These are phyloP conservation scores for Mycena metata DNA, from an alignment of 768 basidiomycete species.

Conservation along the genomic window DNA sequence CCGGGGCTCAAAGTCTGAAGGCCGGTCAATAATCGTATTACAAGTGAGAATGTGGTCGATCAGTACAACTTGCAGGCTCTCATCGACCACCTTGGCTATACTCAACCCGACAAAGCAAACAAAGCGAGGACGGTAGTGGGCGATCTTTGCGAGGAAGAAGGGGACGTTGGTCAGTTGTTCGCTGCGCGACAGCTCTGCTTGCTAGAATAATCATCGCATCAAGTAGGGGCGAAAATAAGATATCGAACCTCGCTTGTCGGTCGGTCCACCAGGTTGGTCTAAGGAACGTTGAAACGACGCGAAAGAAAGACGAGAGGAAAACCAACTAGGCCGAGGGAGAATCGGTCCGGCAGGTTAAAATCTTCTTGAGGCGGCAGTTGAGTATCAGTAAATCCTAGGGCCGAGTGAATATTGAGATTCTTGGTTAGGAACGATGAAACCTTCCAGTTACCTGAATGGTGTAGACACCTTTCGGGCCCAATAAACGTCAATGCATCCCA, in stretches of 20 bases:
- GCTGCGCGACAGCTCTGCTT: conserved; percentile 64
- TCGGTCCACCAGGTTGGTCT: conserved; percentile 85
- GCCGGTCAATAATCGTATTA: not conserved
- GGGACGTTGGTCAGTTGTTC: conserved; percentile 72
- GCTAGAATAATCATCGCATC: conserved; percentile 47
- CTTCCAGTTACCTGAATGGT: conserved; percentile 65
- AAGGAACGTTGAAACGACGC: not conserved
- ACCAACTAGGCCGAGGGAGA: conserved; percentile 76
- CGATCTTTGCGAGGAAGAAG: conserved; percentile 70
- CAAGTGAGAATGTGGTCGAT: not conserved
- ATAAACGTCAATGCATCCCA: not conserved
- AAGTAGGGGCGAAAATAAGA: not conserved
- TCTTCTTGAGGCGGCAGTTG: conserved; percentile 72
- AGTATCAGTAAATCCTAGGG: conserved; percentile 68
- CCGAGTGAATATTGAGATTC: not conserved
- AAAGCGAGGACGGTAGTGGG: conserved; percentile 67
- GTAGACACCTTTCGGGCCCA: conserved; percentile 57
- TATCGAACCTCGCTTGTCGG: conserved; percentile 71
- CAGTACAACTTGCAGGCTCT: conserved; percentile 40
- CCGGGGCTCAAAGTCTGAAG: conserved; percentile 26
- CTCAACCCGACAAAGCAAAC: conserved; percentile 85
- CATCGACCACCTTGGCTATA: conserved; percentile 61
- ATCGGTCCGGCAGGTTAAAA: conserved; percentile 66
- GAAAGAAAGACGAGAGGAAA: not conserved
- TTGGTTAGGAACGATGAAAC: not conserved